A percentile compares a stretch with the other conserved stretches of the same genome.
Evolutionary conservation across 305 asterid genomes (phyloP).

Genomic region (Ajuga reptans): DNA sequence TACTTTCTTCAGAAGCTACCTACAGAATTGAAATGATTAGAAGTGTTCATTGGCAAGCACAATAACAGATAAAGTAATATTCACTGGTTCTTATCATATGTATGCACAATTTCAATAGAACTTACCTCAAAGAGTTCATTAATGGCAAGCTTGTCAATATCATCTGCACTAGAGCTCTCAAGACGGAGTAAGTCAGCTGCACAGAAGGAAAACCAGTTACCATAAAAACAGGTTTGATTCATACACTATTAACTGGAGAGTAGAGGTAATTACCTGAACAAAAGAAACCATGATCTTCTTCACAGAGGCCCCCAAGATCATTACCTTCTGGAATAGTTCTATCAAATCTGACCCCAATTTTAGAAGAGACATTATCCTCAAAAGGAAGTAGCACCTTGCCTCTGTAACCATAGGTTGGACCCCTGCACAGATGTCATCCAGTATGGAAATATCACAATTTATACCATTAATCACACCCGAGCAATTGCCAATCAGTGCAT

Average conservation of each 20-base stretch:
- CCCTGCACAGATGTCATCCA: constrained; percentile 38
- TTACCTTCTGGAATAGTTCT: constrained; percentile 67
- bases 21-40: constrained; percentile 19
- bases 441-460: constrained; percentile 4
- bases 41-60: constrained; percentile 7
- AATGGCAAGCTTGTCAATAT: constrained; percentile 56
- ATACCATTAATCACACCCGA: constrained; percentile 10
- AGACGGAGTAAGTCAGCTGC: constrained; percentile 78
- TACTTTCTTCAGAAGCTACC: constrained; percentile 69
- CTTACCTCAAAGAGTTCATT: constrained; percentile 80
- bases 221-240: neutral
- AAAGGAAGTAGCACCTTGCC: constrained; percentile 82
- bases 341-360: constrained; percentile 87
- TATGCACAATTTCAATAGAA: constrained; percentile 7
- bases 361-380: constrained; percentile 78
- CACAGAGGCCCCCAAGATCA: constrained; percentile 88
- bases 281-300: constrained; percentile 83
- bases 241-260: neutral
- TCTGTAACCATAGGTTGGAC: constrained; percentile 60
- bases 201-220: constrained; percentile 21
- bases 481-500: neutral
- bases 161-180: constrained; percentile 58
- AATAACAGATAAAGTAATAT: neutral
- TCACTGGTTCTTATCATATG: neutral
- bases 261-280: constrained; percentile 54